phyloP scores from a whole-genome alignment of 2,329 filamentous ascomycete species.

The Venturia asperata region DNA sequence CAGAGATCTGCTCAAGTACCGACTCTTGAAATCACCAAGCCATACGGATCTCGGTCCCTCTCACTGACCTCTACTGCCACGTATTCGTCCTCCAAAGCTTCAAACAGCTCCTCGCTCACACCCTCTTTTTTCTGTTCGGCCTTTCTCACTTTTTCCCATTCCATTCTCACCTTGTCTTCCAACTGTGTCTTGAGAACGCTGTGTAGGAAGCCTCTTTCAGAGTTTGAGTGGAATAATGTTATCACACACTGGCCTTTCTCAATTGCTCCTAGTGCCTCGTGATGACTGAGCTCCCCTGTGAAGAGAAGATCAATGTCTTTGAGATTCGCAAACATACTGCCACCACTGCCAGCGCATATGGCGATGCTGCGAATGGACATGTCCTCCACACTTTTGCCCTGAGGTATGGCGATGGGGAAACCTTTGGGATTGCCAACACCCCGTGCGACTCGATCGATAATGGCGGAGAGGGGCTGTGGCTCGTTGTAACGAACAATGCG shows the following conservation, averaged over 20 bases:
- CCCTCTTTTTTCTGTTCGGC: constrained; percentile 35
- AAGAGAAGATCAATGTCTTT: constrained; percentile 71
- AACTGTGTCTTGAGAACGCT: constrained; percentile 63
- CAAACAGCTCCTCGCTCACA: constrained; percentile 35
- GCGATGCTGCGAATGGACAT: constrained; percentile 63
- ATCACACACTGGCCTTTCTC: constrained; percentile 79
- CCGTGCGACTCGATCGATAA: constrained; percentile 56
- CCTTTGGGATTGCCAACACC: constrained; percentile 61
- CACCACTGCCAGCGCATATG: constrained; percentile 85
- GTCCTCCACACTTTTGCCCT: constrained; percentile 47
- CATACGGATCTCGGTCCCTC: constrained; percentile 80
- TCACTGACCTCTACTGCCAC: constrained; percentile 68
- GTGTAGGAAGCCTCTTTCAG: constrained; percentile 74
- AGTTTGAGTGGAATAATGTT: constrained; percentile 87
- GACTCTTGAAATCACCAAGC: constrained; percentile 49
- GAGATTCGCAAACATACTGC: constrained; percentile 62
- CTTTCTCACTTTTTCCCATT: constrained; percentile 45
- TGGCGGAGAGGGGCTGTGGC: constrained; percentile 45
- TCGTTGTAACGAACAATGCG: constrained; percentile 50
- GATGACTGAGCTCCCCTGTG: constrained; percentile 89
- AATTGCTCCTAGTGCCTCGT: constrained; percentile 79
- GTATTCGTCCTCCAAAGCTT: constrained; percentile 46
- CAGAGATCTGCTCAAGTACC: neutral
- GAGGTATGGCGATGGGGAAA: constrained; percentile 57
- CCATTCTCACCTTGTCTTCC: constrained; percentile 49